Evolutionary conservation across 1,284 basidiomycete species (phyloP).

Genomic region (Ceratobasidium sp.): DNA sequence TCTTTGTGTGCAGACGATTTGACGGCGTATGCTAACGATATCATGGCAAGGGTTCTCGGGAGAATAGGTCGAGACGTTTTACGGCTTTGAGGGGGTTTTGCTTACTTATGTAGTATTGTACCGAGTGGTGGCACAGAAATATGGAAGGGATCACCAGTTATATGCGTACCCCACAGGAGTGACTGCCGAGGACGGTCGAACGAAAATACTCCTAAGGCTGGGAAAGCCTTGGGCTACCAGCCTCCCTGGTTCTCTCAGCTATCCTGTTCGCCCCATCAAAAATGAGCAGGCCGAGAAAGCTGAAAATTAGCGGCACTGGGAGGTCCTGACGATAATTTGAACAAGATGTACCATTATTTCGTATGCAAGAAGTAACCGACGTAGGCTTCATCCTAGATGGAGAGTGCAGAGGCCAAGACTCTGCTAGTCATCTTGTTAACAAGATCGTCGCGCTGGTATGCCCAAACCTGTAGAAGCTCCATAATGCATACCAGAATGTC

Average conservation of each 20-base stretch:
- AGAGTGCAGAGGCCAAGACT: neutral
- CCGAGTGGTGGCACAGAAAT: no score
- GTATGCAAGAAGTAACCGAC: neutral
- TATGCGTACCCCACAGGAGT: no score
- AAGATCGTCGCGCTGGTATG: neutral
- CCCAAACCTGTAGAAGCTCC: neutral
- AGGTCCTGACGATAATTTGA: neutral
- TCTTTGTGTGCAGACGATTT: constrained; percentile 24
- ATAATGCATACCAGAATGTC: neutral
- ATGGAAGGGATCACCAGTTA: no score
- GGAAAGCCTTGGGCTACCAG: neutral
- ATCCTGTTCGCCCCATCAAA: neutral
- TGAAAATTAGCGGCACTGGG: neutral
- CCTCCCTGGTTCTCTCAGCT: neutral
- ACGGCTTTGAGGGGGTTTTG: neutral
- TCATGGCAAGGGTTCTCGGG: neutral
- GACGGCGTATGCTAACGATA: neutral
- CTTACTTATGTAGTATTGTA: no score
- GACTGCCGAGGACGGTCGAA: no score
- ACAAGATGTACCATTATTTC: neutral
- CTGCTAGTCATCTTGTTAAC: neutral
- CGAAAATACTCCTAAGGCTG: neutral
- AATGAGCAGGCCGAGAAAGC: neutral
- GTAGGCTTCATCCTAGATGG: neutral
- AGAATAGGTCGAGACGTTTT: neutral